Base-by-base conservation (phyloP, 2,329 filamentous ascomycete genomes). In the Penicillium hesseltinei region DNA sequence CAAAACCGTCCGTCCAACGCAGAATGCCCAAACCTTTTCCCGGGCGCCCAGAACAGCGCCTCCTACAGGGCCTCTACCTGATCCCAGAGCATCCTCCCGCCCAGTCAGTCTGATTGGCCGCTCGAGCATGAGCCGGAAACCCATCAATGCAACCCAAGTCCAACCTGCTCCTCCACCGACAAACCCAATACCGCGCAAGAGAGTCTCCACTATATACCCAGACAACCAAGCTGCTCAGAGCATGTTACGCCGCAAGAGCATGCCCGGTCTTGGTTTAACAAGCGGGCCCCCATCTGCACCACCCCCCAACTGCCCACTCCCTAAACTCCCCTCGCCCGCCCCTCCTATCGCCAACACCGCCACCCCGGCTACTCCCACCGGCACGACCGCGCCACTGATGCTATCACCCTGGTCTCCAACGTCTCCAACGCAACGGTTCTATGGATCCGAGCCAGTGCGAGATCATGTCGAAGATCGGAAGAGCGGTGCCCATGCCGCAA, bases 261-360 rank as follows among this genome's bases (percentile, higher is more conserved):
- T 73, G 65, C 68, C 67, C 2, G 71, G 71, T 2, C 57, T 73
- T 17, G 71, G 71, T 3, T 55, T 73, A 21, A 53, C 61, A 10
- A 59, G 68, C 31, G 71, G 71, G 0, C 71, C 71, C 27, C 71
- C 71, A 2, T 52, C 60, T 11, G 67, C 66, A 9, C 71, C 71
- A 39, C 71, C 71, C 35, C 71, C 71, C 4, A 72, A 69, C 40
- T 72, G 67, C 39, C 71, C 71, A 2, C 58, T 74, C 4, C 71
- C 71, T 5, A 69, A 73, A 43, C 68, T 73, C 1, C 71, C 71
- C 8, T 66, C 64, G 0, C 60, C 64, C 9, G 40, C 62, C 1
- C 70, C 71, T 11, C 64, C 67, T 0, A 58, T 62, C 11, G 42
- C 62, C 5, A 54, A 62, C 21, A 5, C 44, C 23, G 44, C 23